Conservation (phyloP, 208 protist genomes). For the Crithidia acanthocephali region DNA sequence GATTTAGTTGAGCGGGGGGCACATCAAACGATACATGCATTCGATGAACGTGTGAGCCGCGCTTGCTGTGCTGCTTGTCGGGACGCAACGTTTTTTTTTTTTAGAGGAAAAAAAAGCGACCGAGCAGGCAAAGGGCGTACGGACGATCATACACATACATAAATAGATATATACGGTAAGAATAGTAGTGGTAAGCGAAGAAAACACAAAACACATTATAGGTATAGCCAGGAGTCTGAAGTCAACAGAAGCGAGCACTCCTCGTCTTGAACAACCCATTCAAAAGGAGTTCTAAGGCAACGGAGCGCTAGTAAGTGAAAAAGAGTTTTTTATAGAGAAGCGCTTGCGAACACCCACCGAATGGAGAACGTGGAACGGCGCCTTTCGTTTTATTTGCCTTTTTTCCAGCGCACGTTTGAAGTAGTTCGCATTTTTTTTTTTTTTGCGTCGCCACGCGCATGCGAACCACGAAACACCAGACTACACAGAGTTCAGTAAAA, state of each 20-base stretch:
- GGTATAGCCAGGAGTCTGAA: slow-evolving; percentile 9
- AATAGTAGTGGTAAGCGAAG: neutral
- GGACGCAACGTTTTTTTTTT: neutral
- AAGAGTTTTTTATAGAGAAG: neutral
- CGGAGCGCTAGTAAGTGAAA: neutral
- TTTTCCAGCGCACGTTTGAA: neutral
- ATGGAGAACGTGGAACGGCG: neutral
- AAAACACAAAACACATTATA: no score
- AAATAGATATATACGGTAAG: slow-evolving; percentile 2
- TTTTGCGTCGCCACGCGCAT: neutral
- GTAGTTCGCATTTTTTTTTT: no score
- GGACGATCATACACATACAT: slow-evolving; percentile 2
- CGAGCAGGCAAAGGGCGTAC: neutral
- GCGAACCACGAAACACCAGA: neutral
- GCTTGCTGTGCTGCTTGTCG: neutral
- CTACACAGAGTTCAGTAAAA: neutral
- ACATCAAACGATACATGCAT: slow-evolving; percentile 11
- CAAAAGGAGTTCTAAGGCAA: neutral
- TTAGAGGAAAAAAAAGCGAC: neutral
- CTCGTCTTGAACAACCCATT: slow-evolving; percentile 2
- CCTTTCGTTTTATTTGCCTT: neutral
- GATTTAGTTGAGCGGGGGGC: neutral
- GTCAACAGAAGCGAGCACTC: slow-evolving; percentile 6
- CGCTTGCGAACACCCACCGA: neutral
- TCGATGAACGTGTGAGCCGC: slow-evolving; percentile 7